A percentile compares a stretch with the other conserved stretches of the same genome.
These are phyloP conservation scores for Ophiocordyceps polyrhachis-furcata DNA, from an alignment of 2,329 filamentous ascomycete species.

Conservation along the genomic window DNA sequence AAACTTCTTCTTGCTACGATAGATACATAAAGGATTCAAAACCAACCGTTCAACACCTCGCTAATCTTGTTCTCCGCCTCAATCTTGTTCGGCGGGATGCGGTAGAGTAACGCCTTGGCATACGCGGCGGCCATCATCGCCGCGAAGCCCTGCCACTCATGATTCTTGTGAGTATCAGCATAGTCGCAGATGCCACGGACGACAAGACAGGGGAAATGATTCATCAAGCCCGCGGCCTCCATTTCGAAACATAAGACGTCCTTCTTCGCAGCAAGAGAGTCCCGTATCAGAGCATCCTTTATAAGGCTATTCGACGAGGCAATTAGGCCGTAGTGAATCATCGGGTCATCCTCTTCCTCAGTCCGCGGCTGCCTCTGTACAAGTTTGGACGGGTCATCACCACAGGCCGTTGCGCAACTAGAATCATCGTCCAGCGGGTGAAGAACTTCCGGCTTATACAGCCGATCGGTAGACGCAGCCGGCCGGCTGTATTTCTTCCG, in stretches of 20 bases:
- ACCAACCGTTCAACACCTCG: background rate
- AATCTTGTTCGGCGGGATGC: background rate
- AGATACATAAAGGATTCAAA: too few species aligned
- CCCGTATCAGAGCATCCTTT: conserved; percentile 1
- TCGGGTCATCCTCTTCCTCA: conserved; percentile 1
- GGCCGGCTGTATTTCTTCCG: conserved; percentile 2
- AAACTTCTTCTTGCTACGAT: too few species aligned
- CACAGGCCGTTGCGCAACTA: too few species aligned
- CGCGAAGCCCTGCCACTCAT: conserved; percentile 11
- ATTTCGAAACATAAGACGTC: background rate
- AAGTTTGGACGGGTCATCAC: too few species aligned
- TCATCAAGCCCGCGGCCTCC: conserved; percentile 2
- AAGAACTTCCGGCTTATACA: conserved; percentile 2
- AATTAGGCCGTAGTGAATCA: conserved; percentile 6
- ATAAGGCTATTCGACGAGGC: background rate
- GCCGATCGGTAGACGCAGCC: background rate
- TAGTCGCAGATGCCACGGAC: conserved; percentile 18
- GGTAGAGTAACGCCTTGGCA: conserved; percentile 6
- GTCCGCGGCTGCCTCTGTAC: background rate
- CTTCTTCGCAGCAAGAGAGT: conserved; percentile 10
- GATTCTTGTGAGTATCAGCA: conserved; percentile 13
- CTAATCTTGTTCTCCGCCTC: background rate
- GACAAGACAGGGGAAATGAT: conserved; percentile 11
- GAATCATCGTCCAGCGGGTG: too few species aligned
- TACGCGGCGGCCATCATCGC: conserved; percentile 11